Percentiles rank a stretch among this genome's conserved stretches.
Evolutionary conservation across 768 basidiomycete species (phyloP).

Genomic region (Glaciozyma antarctica): DNA sequence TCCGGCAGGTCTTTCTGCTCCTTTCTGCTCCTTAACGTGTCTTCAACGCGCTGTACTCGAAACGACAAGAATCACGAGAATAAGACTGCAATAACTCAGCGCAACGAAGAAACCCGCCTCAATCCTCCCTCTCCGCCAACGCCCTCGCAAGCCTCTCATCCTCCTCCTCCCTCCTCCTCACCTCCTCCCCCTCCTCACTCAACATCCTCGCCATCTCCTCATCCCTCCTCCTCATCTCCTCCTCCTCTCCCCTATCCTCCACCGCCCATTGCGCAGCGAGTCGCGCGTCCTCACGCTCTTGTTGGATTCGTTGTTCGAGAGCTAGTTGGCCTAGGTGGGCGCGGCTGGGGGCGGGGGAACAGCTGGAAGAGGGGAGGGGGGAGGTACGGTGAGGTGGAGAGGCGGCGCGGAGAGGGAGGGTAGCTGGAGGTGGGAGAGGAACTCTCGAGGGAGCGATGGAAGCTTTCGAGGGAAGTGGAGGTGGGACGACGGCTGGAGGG

Average conservation of each 20-base stretch:
- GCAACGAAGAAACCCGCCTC: neutral
- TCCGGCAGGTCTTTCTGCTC: no score
- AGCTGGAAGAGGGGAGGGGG: neutral
- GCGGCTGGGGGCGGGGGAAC: neutral
- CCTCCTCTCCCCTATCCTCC: neutral
- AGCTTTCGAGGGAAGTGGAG: neutral
- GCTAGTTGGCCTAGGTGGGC: constrained; percentile 4
- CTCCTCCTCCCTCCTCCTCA: neutral
- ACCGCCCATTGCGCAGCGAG: constrained; percentile 5
- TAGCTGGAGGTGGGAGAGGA: neutral
- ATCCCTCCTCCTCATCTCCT: constrained; percentile 3
- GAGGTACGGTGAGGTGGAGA: neutral
- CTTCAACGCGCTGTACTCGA: no score
- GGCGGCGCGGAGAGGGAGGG: neutral
- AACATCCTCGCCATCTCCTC: constrained; percentile 16
- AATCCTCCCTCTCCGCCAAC: neutral
- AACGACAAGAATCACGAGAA: no score
- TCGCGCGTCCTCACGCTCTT: constrained; percentile 17
- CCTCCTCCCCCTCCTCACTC: constrained; percentile 8
- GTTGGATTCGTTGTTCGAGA: neutral
- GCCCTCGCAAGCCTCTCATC: neutral
- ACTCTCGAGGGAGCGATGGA: neutral
- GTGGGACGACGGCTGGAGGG: neutral
- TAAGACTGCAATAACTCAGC: neutral
- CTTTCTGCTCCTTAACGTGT: no score